Evolutionary conservation across 768 basidiomycete species (phyloP), one percentile per base, ranked within the genome.

Genomic region (Phanerochaete carnosa): DNA sequence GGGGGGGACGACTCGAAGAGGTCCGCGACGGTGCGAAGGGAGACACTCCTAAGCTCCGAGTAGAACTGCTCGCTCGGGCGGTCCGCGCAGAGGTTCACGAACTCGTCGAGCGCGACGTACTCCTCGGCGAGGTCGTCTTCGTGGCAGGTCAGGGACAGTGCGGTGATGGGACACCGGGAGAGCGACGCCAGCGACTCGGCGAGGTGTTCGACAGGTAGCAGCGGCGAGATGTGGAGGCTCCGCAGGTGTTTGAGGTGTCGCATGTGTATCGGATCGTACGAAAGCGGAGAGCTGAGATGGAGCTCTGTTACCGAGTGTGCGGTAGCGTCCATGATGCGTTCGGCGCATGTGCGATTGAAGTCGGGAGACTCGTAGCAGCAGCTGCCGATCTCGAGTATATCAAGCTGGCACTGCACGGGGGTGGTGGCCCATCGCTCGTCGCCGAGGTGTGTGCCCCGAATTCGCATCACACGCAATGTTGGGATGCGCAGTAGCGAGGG

Each of bases 371-470:
- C 83, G 73, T 83, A 79, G 64, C 75, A 79, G 73, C 83, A 85
- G 71, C 77, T 78, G 26, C 73, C 72, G 56, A 88, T 77, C 66
- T 86, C 83, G 55, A 88, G 79, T 33, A 82, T 74, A 62, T 84
- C 75, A 54, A 88, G 77, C 22, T 75, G 75, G 70, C 84, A 85
- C 22, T 69, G 69, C 58, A 82, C 76, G 43, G 78, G 76, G 22
- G 76, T 78, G 33, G 76, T 75, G 25, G 77, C 72, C 86, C 85
- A 87, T 26, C 73, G 74, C 53, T 74, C 73, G 70, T 86, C 85
- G 16, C 87, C 88, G 58, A 91, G 79, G 73, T 89, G 89, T 0
- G 87, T 88, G 69, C 89, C 87, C 57, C 80, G 81, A 65, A 91
- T 83, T 43, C 79, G 78, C 64, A 91, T 83, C 62, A 79, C 80